Evolutionary conservation across 2,329 filamentous ascomycete genomes (phyloP).

Genomic region (Capronia coronata): DNA sequence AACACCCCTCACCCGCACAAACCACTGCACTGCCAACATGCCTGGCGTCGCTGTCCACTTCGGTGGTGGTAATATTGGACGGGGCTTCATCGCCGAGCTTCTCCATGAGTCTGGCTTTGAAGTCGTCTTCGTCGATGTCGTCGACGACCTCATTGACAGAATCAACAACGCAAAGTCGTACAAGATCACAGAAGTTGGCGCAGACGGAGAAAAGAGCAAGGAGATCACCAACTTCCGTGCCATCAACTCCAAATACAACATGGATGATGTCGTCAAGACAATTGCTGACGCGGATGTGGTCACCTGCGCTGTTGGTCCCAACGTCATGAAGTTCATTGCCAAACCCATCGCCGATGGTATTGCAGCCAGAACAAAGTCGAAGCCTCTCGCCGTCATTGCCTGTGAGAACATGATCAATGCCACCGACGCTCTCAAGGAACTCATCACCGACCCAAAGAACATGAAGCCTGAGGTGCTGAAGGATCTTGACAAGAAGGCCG

Average conservation of each 20-base stretch:
- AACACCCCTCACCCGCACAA: not conserved
- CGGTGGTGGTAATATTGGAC: slow-evolving; percentile 78
- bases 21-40: slow-evolving; percentile 19
- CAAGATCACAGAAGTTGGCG: slow-evolving; percentile 86
- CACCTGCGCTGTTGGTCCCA: slow-evolving; percentile 94
- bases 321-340: slow-evolving; percentile 93
- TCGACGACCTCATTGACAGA: slow-evolving; percentile 70
- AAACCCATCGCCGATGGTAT: slow-evolving; percentile 93
- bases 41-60: slow-evolving; percentile 68
- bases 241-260: slow-evolving; percentile 86
- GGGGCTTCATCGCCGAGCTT: slow-evolving; percentile 84
- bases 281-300: slow-evolving; percentile 84
- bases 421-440: slow-evolving; percentile 75
- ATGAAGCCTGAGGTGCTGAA: slow-evolving; percentile 50
- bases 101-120: slow-evolving; percentile 92
- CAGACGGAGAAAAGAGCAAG: slow-evolving; percentile 71
- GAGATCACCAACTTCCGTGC: slow-evolving; percentile 92
- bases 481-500: slow-evolving; percentile 66
- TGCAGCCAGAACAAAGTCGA: slow-evolving; percentile 59
- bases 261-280: slow-evolving; percentile 73
- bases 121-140: slow-evolving; percentile 93
- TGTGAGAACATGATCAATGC: slow-evolving; percentile 97
- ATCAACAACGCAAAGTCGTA: slow-evolving; percentile 73
- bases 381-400: slow-evolving; percentile 83
- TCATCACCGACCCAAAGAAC: slow-evolving; percentile 70